These are phyloP conservation scores for Claviceps capensis DNA, from an alignment of 2,329 filamentous ascomycete genomes.

Conservation along the genomic window DNA sequence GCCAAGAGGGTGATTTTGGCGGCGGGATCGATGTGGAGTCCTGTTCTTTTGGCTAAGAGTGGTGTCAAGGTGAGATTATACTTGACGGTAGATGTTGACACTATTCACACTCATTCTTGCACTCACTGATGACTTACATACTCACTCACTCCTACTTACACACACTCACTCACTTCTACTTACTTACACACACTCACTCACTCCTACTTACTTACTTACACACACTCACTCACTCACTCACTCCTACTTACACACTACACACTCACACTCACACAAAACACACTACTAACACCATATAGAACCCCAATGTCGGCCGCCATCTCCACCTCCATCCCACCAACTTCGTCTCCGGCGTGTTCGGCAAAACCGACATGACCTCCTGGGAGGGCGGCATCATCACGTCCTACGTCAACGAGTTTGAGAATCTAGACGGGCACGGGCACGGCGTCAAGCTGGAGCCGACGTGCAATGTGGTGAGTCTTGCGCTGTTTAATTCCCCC, in stretches of 20 bases:
- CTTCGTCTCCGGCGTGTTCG: slow-evolving; percentile 45
- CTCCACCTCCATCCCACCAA: slow-evolving; percentile 69
- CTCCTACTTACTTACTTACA: no score
- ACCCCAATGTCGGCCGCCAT: slow-evolving; percentile 68
- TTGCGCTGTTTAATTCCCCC: not conserved
- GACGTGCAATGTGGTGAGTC: slow-evolving; percentile 49
- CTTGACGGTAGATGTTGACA: no score
- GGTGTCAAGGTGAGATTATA: slow-evolving; percentile 45
- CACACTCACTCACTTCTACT: not conserved
- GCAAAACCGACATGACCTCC: slow-evolving; percentile 49
- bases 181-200: not conserved
- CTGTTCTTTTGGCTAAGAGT: slow-evolving; percentile 62
- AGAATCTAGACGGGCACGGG: slow-evolving; percentile 66
- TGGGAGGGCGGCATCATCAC: slow-evolving; percentile 73
- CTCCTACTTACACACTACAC: no score
- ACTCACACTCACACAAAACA: not conserved
- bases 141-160: not conserved
- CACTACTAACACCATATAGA: slow-evolving; percentile 27
- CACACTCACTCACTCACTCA: no score
- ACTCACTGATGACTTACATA: no score
- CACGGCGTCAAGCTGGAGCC: slow-evolving; percentile 76
- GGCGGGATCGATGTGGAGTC: slow-evolving; percentile 62
- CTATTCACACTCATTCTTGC: no score
- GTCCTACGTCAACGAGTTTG: slow-evolving; percentile 59
- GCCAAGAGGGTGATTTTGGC: slow-evolving; percentile 74